A percentile compares a stretch with the other conserved stretches of the same genome.
Evolutionary conservation across 179 eudicot species (phyloP).

Genomic region (Camellia oleifera): DNA sequence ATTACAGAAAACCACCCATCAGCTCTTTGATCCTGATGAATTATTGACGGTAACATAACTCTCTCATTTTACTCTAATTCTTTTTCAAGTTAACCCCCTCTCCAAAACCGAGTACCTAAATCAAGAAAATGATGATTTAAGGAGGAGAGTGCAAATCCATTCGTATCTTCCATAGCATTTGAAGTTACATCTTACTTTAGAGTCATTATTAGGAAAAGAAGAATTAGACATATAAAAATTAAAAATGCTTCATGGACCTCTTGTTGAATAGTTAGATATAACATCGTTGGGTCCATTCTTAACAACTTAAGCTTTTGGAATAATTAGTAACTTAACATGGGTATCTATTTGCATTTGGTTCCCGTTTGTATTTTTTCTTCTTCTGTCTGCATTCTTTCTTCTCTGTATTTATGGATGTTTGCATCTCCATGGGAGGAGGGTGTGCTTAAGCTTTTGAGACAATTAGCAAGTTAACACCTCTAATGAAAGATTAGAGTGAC

Average conservation of each 20-base stretch:
- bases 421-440: too few species aligned
- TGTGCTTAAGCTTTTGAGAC: too few species aligned
- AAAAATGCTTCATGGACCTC: background rate
- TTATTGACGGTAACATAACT: conserved; percentile 62
- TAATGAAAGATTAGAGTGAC: background rate
- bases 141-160: background rate
- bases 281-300: too few species aligned
- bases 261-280: too few species aligned
- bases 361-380: too few species aligned
- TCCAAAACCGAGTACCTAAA: background rate
- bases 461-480: too few species aligned
- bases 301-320: too few species aligned
- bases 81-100: background rate
- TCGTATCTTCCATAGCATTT: background rate
- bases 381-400: too few species aligned
- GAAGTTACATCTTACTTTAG: background rate
- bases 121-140: background rate
- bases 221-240: background rate
- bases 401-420: too few species aligned
- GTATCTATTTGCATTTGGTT: too few species aligned
- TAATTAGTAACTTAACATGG: too few species aligned
- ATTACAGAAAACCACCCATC: conserved; percentile 82
- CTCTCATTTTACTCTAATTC: background rate
- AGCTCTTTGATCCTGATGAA: conserved; percentile 95
- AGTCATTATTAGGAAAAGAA: background rate